These are phyloP conservation scores for Opeltia flavorubescens DNA, from an alignment of 495 filamentous ascomycete genomes.

Conservation along the genomic window DNA sequence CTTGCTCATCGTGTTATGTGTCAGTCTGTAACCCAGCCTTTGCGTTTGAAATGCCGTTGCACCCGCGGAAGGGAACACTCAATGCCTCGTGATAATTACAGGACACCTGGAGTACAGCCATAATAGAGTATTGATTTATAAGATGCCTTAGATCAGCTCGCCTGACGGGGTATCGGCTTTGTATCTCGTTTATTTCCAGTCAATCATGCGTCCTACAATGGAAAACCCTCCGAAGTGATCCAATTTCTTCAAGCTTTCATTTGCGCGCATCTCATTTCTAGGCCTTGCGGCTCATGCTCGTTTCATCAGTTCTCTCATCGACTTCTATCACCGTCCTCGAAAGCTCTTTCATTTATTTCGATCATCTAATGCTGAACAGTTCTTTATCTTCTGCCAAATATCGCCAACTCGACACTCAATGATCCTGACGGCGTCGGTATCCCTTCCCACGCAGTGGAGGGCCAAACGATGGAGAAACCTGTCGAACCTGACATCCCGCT, in stretches of 20 bases:
- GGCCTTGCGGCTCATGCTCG: not conserved
- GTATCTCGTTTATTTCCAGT: too few relatives aligned
- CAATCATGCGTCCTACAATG: not conserved
- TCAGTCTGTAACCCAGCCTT: too few relatives aligned
- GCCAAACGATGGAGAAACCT: not conserved
- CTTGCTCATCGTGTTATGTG: too few relatives aligned
- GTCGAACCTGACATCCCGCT: not conserved
- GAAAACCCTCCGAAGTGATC: not conserved
- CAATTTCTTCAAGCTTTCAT: not conserved
- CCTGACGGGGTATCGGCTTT: too few relatives aligned
- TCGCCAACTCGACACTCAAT: not conserved
- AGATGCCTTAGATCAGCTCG: too few relatives aligned
- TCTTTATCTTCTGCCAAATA: not conserved
- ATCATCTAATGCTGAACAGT: not conserved
- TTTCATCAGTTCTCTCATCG: constrained; percentile 1
- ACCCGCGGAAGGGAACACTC: too few relatives aligned
- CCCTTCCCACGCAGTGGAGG: not conserved
- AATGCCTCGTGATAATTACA: too few relatives aligned
- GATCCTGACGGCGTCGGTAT: not conserved
- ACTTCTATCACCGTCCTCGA: not conserved
- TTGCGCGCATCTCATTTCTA: not conserved
- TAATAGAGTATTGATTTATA: too few relatives aligned
- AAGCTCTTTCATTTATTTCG: not conserved
- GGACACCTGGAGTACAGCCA: too few relatives aligned
- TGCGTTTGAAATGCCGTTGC: too few relatives aligned